Conservation (phyloP, 2,329 filamentous ascomycete genomes). For the Leptographium lundbergii region DNA sequence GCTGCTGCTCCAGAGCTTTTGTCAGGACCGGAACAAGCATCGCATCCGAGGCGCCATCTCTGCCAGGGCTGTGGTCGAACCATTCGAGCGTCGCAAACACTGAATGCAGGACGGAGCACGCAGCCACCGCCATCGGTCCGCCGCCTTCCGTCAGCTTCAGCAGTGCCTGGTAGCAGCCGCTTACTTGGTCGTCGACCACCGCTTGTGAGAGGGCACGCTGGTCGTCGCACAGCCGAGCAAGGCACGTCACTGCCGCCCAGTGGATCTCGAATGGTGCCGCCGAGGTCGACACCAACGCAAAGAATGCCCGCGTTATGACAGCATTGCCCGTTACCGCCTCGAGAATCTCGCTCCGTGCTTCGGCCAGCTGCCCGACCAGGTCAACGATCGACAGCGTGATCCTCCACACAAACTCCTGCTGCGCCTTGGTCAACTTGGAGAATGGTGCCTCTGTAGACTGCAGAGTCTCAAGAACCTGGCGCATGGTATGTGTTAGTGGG, state of each 20-base stretch:
- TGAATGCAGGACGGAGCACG: slow-evolving; percentile 51
- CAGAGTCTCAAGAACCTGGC: slow-evolving; percentile 19
- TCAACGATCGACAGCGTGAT: slow-evolving; percentile 40
- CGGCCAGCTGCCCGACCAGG: slow-evolving; percentile 40
- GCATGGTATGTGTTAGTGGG: neutral
- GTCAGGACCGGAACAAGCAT: slow-evolving; percentile 33
- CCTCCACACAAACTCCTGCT: slow-evolving; percentile 40
- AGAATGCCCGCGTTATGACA: slow-evolving; percentile 39
- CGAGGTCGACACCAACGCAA: slow-evolving; percentile 33
- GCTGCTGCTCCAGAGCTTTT: slow-evolving; percentile 21
- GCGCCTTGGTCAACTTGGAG: slow-evolving; percentile 35
- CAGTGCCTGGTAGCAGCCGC: slow-evolving; percentile 34
- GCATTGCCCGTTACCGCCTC: slow-evolving; percentile 37
- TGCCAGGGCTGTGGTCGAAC: slow-evolving; percentile 36
- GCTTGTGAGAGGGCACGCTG: slow-evolving; percentile 30
- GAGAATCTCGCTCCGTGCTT: slow-evolving; percentile 48
- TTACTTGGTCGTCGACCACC: slow-evolving; percentile 34
- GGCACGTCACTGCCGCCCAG: slow-evolving; percentile 38
- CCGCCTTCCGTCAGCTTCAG: slow-evolving; percentile 33
- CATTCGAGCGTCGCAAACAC: slow-evolving; percentile 41
- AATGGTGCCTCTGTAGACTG: slow-evolving; percentile 27
- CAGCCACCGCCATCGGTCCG: slow-evolving; percentile 37
- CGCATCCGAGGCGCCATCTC: slow-evolving; percentile 36
- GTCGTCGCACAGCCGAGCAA: slow-evolving; percentile 48
- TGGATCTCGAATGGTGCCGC: slow-evolving; percentile 27